A percentile compares a stretch with the other conserved stretches of the same genome.
Conservation (phyloP, 441 rosid genomes). For the Adansonia rubrostipa region DNA sequence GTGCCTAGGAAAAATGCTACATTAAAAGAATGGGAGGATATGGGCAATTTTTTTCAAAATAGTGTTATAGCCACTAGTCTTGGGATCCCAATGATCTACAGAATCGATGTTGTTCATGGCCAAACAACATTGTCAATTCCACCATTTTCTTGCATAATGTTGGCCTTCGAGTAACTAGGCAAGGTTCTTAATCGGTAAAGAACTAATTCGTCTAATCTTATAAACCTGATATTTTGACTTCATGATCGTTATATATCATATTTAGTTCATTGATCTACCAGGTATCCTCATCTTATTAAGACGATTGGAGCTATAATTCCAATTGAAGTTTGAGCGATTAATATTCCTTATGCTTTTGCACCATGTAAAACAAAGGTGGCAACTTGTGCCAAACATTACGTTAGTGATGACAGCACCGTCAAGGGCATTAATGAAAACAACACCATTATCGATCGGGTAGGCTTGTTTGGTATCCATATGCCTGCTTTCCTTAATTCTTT, state of each 20-base stretch:
- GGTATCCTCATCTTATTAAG: constrained; percentile 56
- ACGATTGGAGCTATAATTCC: constrained; percentile 71
- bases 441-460: background rate
- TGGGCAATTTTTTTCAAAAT: background rate
- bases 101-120: background rate
- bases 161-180: constrained; percentile 9
- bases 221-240: background rate
- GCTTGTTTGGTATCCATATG: background rate
- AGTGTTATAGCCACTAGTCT: background rate
- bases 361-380: constrained; percentile 39
- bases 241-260: background rate
- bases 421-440: background rate
- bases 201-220: background rate
- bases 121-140: background rate
- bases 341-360: constrained; percentile 68
- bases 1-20: background rate
- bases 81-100: constrained; percentile 7
- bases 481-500: background rate
- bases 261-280: constrained; percentile 9
- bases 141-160: background rate
- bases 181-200: background rate
- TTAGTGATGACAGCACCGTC: constrained; percentile 1
- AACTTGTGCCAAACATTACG: constrained; percentile 3
- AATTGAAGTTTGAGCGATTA: constrained; percentile 71
- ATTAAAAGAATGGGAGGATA: background rate